phyloP scores from a whole-genome alignment of 1,284 basidiomycete species.

The Ustilago nuda region DNA sequence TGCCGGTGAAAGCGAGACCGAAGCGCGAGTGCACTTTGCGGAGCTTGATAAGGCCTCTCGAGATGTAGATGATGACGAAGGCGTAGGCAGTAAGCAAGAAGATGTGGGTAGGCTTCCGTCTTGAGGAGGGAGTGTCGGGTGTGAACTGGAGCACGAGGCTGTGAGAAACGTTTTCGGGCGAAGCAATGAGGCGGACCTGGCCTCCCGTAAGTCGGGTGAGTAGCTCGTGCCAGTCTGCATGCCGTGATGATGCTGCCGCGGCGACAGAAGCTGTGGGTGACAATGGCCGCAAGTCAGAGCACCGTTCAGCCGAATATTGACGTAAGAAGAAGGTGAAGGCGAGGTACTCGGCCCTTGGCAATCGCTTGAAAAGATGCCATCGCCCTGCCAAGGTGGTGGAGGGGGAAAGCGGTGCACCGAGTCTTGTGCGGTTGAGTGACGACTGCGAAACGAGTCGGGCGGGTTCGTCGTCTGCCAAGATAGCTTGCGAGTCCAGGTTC shows the following conservation, averaged over 20 bases:
- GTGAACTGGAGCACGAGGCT: slow-evolving; percentile 56
- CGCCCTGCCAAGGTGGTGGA: slow-evolving; percentile 63
- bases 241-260: slow-evolving; percentile 5
- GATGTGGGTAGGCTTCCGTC: slow-evolving; percentile 41
- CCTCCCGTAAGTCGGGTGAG: slow-evolving; percentile 52
- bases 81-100: slow-evolving; percentile 84
- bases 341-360: slow-evolving; percentile 65
- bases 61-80: slow-evolving; percentile 82
- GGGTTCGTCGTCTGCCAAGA: slow-evolving; percentile 49
- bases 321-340: slow-evolving; percentile 65
- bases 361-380: slow-evolving; percentile 64
- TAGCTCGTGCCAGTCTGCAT: slow-evolving; percentile 50
- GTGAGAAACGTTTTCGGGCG: slow-evolving; percentile 48
- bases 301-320: slow-evolving; percentile 16
- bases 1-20: slow-evolving; percentile 91
- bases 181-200: slow-evolving; percentile 53
- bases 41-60: slow-evolving; percentile 76
- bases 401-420: slow-evolving; percentile 56
- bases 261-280: neutral
- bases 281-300: slow-evolving; percentile 7
- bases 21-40: slow-evolving; percentile 83
- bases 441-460: slow-evolving; percentile 50
- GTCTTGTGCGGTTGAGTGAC: slow-evolving; percentile 37
- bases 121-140: slow-evolving; percentile 44
- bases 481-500: slow-evolving; percentile 29